phyloP scores from a whole-genome alignment of 139 green algal genomes.

The Coelastrella sp. region DNA sequence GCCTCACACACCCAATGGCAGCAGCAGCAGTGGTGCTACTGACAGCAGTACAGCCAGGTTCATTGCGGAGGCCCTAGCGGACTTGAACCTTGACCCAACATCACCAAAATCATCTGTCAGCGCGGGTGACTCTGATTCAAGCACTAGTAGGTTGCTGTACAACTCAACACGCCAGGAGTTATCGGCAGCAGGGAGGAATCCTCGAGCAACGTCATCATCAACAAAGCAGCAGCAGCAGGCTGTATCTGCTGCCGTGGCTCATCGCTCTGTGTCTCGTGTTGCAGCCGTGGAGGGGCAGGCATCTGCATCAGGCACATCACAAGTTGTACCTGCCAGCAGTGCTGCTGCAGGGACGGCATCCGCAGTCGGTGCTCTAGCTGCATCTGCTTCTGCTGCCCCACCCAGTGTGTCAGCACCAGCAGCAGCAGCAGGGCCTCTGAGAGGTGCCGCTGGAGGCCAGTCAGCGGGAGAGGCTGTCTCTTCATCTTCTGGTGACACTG shows the following conservation, averaged over 20 bases:
- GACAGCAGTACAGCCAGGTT: slow-evolving; percentile 15
- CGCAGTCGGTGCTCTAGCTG: neutral
- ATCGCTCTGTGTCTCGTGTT: too few relatives aligned
- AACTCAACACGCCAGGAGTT: neutral
- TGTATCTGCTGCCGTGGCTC: too few relatives aligned
- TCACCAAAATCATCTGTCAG: neutral
- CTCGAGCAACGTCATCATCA: too few relatives aligned
- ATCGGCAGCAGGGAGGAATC: neutral
- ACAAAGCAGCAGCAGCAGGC: too few relatives aligned
- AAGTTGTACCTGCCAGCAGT: too few relatives aligned
- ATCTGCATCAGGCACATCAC: too few relatives aligned
- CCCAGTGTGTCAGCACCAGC: neutral
- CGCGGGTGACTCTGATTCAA: neutral
- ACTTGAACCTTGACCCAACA: neutral
- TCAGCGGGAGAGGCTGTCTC: neutral
- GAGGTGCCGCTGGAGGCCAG: neutral
- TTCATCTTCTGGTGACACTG: slow-evolving; percentile 1
- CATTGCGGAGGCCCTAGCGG: neutral
- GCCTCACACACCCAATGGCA: neutral
- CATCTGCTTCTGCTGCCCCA: neutral
- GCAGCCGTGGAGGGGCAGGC: too few relatives aligned
- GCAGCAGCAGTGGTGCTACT: neutral
- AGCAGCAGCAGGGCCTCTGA: neutral
- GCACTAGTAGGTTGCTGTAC: neutral
- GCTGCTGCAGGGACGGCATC: neutral